These are phyloP conservation scores for Helicostylum pulchrum DNA, from an alignment of 192 early-diverging fungal genomes.

Conservation along the genomic window DNA sequence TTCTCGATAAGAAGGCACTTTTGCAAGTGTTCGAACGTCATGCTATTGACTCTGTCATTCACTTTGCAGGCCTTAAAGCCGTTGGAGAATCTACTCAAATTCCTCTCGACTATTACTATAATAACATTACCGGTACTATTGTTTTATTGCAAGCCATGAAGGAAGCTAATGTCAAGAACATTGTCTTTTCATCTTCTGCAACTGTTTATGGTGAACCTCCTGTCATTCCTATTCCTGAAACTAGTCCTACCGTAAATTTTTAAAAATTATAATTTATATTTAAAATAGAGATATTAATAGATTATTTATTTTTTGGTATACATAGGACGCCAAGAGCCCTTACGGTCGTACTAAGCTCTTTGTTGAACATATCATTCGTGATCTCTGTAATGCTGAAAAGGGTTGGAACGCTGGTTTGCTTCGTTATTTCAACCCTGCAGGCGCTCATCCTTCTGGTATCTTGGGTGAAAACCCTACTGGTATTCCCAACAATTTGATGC, in stretches of 20 bases:
- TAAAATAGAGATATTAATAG: neutral
- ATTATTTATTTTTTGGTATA: neutral
- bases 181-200: slow-evolving; percentile 93
- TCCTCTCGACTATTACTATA: slow-evolving; percentile 88
- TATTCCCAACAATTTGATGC: slow-evolving; percentile 93
- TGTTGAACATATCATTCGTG: slow-evolving; percentile 78
- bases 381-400: slow-evolving; percentile 57
- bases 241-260: slow-evolving; percentile 49
- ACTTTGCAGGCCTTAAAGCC: slow-evolving; percentile 87
- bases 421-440: slow-evolving; percentile 97
- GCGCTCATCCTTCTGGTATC: slow-evolving; percentile 86
- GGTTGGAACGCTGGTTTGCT: slow-evolving; percentile 67
- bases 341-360: slow-evolving; percentile 93
- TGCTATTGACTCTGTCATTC: slow-evolving; percentile 61
- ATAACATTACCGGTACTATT: slow-evolving; percentile 88
- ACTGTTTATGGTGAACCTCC: slow-evolving; percentile 81
- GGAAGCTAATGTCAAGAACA: slow-evolving; percentile 72
- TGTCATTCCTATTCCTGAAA: slow-evolving; percentile 52
- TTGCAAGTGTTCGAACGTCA: slow-evolving; percentile 62
- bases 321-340: slow-evolving; percentile 74
- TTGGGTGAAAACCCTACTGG: slow-evolving; percentile 91
- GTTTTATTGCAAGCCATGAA: slow-evolving; percentile 80
- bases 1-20: slow-evolving; percentile 70
- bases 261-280: neutral
- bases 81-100: slow-evolving; percentile 78